These are phyloP conservation scores for Durio zibethinus DNA, from an alignment of 345 rosid species.

Conservation along the genomic window DNA sequence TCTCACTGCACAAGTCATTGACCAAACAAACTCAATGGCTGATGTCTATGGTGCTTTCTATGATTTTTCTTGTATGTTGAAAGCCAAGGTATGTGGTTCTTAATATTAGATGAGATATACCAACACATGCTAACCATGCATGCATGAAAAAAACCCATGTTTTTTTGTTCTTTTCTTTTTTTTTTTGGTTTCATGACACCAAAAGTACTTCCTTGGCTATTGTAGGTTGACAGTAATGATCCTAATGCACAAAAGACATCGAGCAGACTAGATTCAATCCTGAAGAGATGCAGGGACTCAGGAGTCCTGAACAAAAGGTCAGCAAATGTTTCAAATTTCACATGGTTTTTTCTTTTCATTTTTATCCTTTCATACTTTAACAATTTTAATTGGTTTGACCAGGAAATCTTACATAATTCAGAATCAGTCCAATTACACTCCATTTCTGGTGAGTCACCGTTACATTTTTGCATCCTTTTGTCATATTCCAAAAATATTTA, in stretches of 20 bases:
- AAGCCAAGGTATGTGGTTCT: constrained; percentile 53
- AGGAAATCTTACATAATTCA: constrained; percentile 55
- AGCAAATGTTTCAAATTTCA: background rate
- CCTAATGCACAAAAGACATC: constrained; percentile 66
- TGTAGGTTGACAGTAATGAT: constrained; percentile 65
- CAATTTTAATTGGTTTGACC: constrained; percentile 12
- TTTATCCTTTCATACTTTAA: background rate
- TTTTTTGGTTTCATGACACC: background rate
- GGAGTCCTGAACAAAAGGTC: constrained; percentile 61
- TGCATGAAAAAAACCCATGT: too few relatives aligned
- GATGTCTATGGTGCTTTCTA: constrained; percentile 89
- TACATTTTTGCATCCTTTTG: background rate
- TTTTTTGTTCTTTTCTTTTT: too few relatives aligned
- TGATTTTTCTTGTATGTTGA: constrained; percentile 66
- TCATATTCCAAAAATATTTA: background rate
- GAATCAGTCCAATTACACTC: constrained; percentile 24
- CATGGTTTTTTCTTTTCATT: background rate
- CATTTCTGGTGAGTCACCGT: constrained; percentile 30
- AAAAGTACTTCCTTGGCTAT: background rate
- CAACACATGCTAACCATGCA: background rate
- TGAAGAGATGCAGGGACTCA: constrained; percentile 58
- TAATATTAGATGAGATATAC: background rate
- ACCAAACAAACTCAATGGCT: constrained; percentile 71
- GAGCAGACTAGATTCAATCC: constrained; percentile 57
- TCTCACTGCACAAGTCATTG: constrained; percentile 79